phyloP scores from a whole-genome alignment of 768 basidiomycete species.

The Boletus speciosus region DNA sequence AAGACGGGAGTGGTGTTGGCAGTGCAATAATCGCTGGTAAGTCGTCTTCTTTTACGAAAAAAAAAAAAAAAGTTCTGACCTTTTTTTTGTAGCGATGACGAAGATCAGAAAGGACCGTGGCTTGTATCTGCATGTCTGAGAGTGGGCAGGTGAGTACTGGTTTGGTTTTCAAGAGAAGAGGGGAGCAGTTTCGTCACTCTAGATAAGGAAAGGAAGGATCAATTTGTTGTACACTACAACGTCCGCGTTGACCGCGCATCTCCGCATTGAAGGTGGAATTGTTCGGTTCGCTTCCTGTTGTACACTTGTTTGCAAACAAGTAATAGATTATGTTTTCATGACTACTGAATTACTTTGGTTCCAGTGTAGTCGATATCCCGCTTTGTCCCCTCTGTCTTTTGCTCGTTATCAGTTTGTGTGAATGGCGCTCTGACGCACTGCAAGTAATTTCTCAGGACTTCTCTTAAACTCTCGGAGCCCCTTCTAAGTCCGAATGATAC shows the following conservation, averaged over 20 bases:
- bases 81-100: slow-evolving; percentile 70
- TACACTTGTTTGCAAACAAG: background rate
- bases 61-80: background rate
- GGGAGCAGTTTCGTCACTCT: background rate
- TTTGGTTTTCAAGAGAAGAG: background rate
- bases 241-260: background rate
- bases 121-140: slow-evolving; percentile 49
- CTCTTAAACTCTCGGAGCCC: too few species aligned
- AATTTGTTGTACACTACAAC: slow-evolving; percentile 15
- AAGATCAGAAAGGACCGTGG: slow-evolving; percentile 73
- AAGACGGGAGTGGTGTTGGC: slow-evolving; percentile 81
- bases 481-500: background rate
- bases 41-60: slow-evolving; percentile 20
- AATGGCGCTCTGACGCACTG: background rate
- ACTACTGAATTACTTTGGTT: background rate
- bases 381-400: background rate
- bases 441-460: too few species aligned
- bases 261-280: background rate
- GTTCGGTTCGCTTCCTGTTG: background rate
- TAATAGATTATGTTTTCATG: background rate
- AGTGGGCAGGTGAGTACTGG: background rate
- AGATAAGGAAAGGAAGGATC: slow-evolving; percentile 1
- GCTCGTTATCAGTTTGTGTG: background rate
- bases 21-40: slow-evolving; percentile 90
- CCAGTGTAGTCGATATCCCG: background rate